A percentile compares a stretch with the other conserved stretches of the same genome.
Evolutionary conservation across 2,329 filamentous ascomycete species (phyloP).

Genomic region (Epichloe coenophiala): DNA sequence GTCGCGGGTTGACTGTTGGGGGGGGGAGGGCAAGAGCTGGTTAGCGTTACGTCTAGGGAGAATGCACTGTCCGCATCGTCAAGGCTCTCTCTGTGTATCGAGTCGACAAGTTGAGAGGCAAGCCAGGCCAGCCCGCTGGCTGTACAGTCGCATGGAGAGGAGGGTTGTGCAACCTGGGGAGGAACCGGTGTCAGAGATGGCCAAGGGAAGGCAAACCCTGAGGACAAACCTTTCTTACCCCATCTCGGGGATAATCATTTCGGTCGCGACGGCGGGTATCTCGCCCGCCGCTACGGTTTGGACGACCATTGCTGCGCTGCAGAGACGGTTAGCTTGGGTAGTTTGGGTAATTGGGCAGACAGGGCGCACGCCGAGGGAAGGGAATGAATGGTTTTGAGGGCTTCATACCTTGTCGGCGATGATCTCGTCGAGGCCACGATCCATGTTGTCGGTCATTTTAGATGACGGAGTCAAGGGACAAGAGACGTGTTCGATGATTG

Average conservation of each 20-base stretch:
- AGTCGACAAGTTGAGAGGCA: slow-evolving; percentile 16
- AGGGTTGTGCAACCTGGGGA: slow-evolving; percentile 22
- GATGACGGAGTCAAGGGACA: background rate
- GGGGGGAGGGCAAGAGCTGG: slow-evolving; percentile 16
- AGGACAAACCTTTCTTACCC: slow-evolving; percentile 68
- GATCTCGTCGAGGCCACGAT: slow-evolving; percentile 43
- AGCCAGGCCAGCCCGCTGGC: slow-evolving; percentile 16
- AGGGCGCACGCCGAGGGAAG: background rate
- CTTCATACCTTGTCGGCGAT: slow-evolving; percentile 33
- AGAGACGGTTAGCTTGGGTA: background rate
- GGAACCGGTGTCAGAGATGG: slow-evolving; percentile 1
- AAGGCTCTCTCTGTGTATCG: slow-evolving; percentile 17
- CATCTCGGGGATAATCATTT: slow-evolving; percentile 56
- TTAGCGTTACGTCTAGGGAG: slow-evolving; percentile 21
- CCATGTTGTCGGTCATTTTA: slow-evolving; percentile 32
- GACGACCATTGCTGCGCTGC: slow-evolving; percentile 21
- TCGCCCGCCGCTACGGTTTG: slow-evolving; percentile 23
- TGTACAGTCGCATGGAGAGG: slow-evolving; percentile 14
- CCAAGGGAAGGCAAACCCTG: slow-evolving; percentile 3
- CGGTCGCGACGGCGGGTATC: slow-evolving; percentile 21
- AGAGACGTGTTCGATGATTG: background rate
- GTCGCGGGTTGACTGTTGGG: slow-evolving; percentile 46
- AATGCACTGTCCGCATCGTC: slow-evolving; percentile 15
- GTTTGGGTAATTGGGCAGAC: background rate
- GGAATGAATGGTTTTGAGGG: background rate